Evolutionary conservation across 1,284 basidiomycete genomes (phyloP).

Genomic region (Neonothopanus nambi): DNA sequence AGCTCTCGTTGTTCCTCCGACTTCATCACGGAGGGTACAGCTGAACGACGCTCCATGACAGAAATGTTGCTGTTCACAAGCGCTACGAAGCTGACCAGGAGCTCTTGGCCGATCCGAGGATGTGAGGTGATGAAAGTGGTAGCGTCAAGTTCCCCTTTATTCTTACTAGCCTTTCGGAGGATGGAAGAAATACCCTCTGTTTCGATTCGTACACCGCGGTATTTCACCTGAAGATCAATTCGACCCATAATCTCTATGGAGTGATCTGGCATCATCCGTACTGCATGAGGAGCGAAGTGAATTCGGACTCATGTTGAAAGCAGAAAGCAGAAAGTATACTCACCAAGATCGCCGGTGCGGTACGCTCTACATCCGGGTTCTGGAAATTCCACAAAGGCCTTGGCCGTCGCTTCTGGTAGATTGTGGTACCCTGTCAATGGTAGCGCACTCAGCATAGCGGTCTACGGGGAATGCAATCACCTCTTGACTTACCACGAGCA

Average conservation of each 20-base stretch:
- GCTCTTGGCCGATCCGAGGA: constrained; percentile 35
- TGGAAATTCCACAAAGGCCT: constrained; percentile 51
- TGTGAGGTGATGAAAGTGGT: constrained; percentile 40
- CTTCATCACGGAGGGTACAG: constrained; percentile 11
- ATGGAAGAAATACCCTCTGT: constrained; percentile 44
- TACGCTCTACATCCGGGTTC: constrained; percentile 43
- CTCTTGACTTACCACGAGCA: constrained; percentile 31
- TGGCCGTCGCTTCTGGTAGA: constrained; percentile 44
- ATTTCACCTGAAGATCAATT: constrained; percentile 56
- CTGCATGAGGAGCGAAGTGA: constrained; percentile 16
- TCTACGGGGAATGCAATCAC: not conserved
- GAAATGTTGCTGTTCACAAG: constrained; percentile 13
- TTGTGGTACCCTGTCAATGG: constrained; percentile 43
- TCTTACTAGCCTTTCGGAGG: constrained; percentile 31
- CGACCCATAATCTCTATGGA: constrained; percentile 55
- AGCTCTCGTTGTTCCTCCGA: constrained; percentile 7
- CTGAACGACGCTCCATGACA: constrained; percentile 13
- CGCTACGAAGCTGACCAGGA: constrained; percentile 42
- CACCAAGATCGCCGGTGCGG: constrained; percentile 50
- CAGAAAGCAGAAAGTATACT: no score
- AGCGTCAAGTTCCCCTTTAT: constrained; percentile 28
- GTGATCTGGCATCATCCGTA: constrained; percentile 54
- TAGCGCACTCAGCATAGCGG: not conserved
- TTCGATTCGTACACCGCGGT: constrained; percentile 48
- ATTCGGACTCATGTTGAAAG: not conserved